Evolutionary conservation across 78 protist genomes (phyloP).

Genomic region (Diacronema lutheri): DNA sequence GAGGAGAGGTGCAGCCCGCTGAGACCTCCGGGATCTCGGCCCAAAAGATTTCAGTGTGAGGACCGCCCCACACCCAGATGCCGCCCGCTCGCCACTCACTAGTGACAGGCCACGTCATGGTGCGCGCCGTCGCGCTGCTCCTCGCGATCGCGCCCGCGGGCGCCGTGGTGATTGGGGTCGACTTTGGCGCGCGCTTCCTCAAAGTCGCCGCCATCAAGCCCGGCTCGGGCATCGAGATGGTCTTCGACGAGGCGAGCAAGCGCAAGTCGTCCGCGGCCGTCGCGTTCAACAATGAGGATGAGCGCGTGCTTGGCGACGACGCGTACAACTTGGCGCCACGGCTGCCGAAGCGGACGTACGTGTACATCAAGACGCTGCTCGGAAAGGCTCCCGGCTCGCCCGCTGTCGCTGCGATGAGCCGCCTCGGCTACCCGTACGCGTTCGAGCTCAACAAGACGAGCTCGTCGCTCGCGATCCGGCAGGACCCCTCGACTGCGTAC

Average conservation of each 20-base stretch:
- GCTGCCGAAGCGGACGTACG: neutral
- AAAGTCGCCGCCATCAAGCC: constrained; percentile 4
- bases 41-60: too few species aligned
- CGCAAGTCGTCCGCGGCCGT: neutral
- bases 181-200: constrained; percentile 8
- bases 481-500: too few species aligned
- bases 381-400: neutral
- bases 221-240: neutral
- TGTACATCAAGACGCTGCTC: neutral
- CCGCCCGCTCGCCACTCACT: too few species aligned
- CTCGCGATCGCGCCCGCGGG: neutral
- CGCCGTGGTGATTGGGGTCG: neutral
- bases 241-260: neutral
- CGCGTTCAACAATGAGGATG: neutral
- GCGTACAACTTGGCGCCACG: neutral
- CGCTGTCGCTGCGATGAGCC: neutral
- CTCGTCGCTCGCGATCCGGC: too few species aligned
- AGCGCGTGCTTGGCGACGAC: neutral
- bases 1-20: too few species aligned
- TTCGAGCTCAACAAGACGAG: too few species aligned
- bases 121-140: too few species aligned
- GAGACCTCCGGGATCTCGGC: too few species aligned
- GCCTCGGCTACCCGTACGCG: neutral
- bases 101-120: too few species aligned
- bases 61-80: too few species aligned